Conservation (phyloP, 768 basidiomycete species). For the Leccinum imitatum region DNA sequence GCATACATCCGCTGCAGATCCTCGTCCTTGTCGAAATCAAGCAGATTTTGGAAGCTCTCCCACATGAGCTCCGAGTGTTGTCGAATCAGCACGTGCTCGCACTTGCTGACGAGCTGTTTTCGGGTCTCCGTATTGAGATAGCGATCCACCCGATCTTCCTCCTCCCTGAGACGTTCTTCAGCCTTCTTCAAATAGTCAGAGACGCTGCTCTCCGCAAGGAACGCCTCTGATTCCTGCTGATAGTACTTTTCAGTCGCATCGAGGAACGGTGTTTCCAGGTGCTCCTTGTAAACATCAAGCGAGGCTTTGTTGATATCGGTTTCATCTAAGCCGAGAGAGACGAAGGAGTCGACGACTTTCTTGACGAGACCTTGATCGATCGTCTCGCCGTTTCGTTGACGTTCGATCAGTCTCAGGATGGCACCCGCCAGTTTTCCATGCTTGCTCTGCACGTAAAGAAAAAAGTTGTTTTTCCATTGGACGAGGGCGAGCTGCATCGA, state of each 20-base stretch:
- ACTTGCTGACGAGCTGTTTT: conserved; percentile 75
- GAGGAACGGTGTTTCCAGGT: conserved; percentile 89
- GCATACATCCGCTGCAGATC: conserved; percentile 95
- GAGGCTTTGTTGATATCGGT: conserved; percentile 89
- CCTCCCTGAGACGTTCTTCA: conserved; percentile 88
- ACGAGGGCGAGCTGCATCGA: conserved; percentile 78
- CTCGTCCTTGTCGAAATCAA: conserved; percentile 93
- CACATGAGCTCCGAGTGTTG: conserved; percentile 84
- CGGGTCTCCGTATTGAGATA: conserved; percentile 90
- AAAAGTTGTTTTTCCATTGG: conserved; percentile 93
- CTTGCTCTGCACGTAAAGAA: conserved; percentile 82
- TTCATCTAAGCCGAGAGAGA: conserved; percentile 93
- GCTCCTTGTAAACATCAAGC: conserved; percentile 89
- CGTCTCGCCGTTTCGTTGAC: conserved; percentile 89
- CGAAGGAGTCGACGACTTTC: conserved; percentile 92
- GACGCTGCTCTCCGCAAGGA: conserved; percentile 84
- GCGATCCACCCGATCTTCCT: conserved; percentile 92
- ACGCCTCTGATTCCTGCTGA: conserved; percentile 86
- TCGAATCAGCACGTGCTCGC: conserved; percentile 90
- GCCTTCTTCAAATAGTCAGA: conserved; percentile 96
- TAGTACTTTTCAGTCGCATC: conserved; percentile 89
- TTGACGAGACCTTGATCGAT: conserved; percentile 93
- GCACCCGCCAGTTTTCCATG: conserved; percentile 83
- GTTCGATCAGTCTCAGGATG: conserved; percentile 86
- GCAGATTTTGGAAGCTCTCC: conserved; percentile 87